These are phyloP conservation scores for Fusarium succisae DNA, from an alignment of 2,329 filamentous ascomycete species.

Conservation along the genomic window DNA sequence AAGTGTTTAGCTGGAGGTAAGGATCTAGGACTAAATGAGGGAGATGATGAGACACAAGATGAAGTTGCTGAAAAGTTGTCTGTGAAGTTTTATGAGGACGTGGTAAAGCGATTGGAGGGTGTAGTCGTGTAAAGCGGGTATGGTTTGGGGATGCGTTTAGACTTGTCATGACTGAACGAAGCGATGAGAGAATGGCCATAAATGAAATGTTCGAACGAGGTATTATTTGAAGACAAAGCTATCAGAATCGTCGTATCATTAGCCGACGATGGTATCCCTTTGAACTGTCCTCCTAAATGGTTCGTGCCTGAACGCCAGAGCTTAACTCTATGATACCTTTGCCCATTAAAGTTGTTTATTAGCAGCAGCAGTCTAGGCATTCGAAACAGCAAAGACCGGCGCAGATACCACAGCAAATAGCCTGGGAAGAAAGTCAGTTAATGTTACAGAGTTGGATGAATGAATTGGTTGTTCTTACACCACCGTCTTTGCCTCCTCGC, in stretches of 20 bases:
- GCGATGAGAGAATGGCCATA: neutral
- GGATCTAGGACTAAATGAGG: constrained; percentile 49
- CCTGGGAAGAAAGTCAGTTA: constrained; percentile 39
- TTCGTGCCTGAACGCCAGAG: constrained; percentile 39
- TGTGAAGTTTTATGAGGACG: constrained; percentile 54
- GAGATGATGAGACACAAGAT: constrained; percentile 54
- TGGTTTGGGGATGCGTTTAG: neutral
- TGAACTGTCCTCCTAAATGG: neutral
- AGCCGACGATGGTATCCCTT: neutral
- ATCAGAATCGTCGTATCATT: constrained; percentile 14
- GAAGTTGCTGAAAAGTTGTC: constrained; percentile 52
- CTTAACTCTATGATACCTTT: neutral
- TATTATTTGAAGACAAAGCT: neutral
- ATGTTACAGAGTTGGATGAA: neutral
- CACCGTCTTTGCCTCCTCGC: constrained; percentile 50
- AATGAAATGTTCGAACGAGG: neutral
- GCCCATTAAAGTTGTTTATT: constrained; percentile 36
- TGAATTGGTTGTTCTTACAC: constrained; percentile 43
- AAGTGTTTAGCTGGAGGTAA: constrained; percentile 50
- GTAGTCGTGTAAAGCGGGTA: constrained; percentile 45
- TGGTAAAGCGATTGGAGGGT: constrained; percentile 54
- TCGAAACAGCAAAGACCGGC: constrained; percentile 54
- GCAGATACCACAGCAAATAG: constrained; percentile 53
- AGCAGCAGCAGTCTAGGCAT: constrained; percentile 47
- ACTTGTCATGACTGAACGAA: neutral